These are phyloP conservation scores for Lactarius hengduanensis DNA, from an alignment of 768 basidiomycete genomes.

Conservation along the genomic window DNA sequence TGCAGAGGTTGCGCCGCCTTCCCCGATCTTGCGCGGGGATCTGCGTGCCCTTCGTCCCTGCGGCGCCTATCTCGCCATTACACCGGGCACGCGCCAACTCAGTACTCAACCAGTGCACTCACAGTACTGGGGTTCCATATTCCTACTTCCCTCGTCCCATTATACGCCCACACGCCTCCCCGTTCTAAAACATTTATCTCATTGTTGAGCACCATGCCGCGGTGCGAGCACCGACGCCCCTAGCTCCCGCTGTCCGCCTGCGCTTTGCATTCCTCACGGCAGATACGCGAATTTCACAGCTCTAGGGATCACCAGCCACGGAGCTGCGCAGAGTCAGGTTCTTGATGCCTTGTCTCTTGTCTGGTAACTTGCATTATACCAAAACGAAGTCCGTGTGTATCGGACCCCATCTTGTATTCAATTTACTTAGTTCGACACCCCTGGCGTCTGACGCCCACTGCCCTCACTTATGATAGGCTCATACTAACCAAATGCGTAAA, in stretches of 20 bases:
- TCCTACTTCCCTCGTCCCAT: constrained; percentile 54
- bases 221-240: constrained; percentile 46
- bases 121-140: constrained; percentile 67
- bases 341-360: constrained; percentile 67
- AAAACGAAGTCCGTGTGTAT: too few species aligned
- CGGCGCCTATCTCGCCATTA: too few species aligned
- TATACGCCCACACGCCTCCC: constrained; percentile 29
- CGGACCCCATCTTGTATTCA: too few species aligned
- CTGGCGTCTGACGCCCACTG: too few species aligned
- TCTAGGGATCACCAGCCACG: constrained; percentile 52
- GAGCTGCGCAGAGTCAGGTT: constrained; percentile 68
- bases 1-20: too few species aligned
- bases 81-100: too few species aligned
- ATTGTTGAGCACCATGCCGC: constrained; percentile 6
- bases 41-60: too few species aligned
- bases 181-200: background rate
- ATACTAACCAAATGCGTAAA: too few species aligned
- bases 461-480: too few species aligned
- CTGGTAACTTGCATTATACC: constrained; percentile 35
- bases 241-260: constrained; percentile 64
- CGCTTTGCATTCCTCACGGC: constrained; percentile 75
- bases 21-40: too few species aligned
- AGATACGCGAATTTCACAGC: constrained; percentile 66
- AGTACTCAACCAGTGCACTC: too few species aligned
- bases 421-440: too few species aligned